Evolutionary conservation across 306 rosid genomes (phyloP).

Genomic region (Echinosophora koreensis): DNA sequence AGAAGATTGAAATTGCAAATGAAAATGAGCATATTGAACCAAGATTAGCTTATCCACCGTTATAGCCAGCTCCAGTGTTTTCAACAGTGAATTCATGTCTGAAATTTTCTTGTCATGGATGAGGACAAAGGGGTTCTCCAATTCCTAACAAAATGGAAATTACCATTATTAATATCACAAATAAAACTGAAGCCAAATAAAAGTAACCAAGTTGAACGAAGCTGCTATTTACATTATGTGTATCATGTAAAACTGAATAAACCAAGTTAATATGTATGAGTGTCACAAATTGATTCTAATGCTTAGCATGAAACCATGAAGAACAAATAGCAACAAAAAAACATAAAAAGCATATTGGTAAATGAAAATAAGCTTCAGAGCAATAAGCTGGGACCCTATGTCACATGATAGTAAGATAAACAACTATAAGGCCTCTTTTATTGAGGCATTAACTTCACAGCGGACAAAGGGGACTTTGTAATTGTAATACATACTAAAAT

Average conservation of each 20-base stretch:
- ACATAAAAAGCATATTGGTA: background rate
- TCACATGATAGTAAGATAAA: constrained; percentile 25
- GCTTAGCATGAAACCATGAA: constrained; percentile 26
- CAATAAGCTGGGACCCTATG: constrained; percentile 15
- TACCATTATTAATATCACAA: constrained; percentile 25
- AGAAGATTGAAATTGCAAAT: constrained; percentile 42
- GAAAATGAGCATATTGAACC: constrained; percentile 30
- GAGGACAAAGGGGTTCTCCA: constrained; percentile 88
- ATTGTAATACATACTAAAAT: background rate
- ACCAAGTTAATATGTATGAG: constrained; percentile 8
- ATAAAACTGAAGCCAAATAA: constrained; percentile 25
- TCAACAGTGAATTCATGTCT: constrained; percentile 74
- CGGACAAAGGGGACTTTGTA: background rate
- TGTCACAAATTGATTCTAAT: constrained; percentile 26
- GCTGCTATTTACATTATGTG: background rate
- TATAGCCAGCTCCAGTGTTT: constrained; percentile 76
- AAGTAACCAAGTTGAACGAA: constrained; percentile 29
- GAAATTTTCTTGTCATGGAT: constrained; percentile 91
- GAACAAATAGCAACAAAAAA: constrained; percentile 10
- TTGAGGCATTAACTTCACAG: constrained; percentile 16
- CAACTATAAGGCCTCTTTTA: background rate
- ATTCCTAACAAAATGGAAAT: constrained; percentile 66
- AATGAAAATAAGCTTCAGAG: constrained; percentile 26
- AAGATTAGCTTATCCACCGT: constrained; percentile 60
- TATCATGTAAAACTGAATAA: constrained; percentile 36